phyloP scores from a whole-genome alignment of 441 rosid species.

The Sinapis alba region DNA sequence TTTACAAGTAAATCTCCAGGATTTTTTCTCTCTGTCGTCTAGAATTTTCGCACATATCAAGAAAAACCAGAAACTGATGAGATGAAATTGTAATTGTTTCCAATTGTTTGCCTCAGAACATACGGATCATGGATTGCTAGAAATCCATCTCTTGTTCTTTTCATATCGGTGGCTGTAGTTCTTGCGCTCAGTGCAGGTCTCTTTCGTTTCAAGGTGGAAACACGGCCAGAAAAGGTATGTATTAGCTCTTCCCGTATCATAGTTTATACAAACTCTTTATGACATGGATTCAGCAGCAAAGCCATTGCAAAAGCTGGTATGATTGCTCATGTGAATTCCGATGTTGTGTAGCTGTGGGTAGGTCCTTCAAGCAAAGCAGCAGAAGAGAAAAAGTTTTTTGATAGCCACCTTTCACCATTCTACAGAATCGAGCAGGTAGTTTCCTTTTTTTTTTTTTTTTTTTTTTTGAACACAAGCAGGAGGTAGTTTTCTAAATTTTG shows the following conservation, averaged over 20 bases:
- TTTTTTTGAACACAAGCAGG: no score
- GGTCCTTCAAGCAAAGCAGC: slow-evolving; percentile 76
- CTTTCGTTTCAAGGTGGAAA: slow-evolving; percentile 60
- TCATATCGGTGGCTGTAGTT: slow-evolving; percentile 57
- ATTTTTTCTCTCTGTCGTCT: slow-evolving; percentile 3
- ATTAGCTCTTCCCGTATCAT: slow-evolving; percentile 8
- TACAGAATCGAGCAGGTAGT: slow-evolving; percentile 84
- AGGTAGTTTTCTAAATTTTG: slow-evolving; percentile 49
- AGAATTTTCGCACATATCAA: slow-evolving; percentile 19
- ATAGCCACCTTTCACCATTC: slow-evolving; percentile 77
- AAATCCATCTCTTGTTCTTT: slow-evolving; percentile 63
- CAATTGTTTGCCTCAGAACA: slow-evolving; percentile 45
- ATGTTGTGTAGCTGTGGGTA: slow-evolving; percentile 65
- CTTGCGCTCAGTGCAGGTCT: slow-evolving; percentile 64
- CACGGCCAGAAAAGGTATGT: slow-evolving; percentile 72
- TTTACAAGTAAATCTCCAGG: slow-evolving; percentile 52
- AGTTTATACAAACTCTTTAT: slow-evolving; percentile 19
- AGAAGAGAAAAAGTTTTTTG: slow-evolving; percentile 73
- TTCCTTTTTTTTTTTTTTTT: no score
- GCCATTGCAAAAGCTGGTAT: slow-evolving; percentile 11
- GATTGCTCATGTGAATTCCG: slow-evolving; percentile 19
- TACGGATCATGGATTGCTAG: slow-evolving; percentile 66
- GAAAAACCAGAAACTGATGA: slow-evolving; percentile 17
- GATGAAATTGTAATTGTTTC: slow-evolving; percentile 28
- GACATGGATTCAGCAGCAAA: slow-evolving; percentile 25